Conservation (phyloP, 2,329 filamentous ascomycete genomes). For the Amylocarpus encephaloides region DNA sequence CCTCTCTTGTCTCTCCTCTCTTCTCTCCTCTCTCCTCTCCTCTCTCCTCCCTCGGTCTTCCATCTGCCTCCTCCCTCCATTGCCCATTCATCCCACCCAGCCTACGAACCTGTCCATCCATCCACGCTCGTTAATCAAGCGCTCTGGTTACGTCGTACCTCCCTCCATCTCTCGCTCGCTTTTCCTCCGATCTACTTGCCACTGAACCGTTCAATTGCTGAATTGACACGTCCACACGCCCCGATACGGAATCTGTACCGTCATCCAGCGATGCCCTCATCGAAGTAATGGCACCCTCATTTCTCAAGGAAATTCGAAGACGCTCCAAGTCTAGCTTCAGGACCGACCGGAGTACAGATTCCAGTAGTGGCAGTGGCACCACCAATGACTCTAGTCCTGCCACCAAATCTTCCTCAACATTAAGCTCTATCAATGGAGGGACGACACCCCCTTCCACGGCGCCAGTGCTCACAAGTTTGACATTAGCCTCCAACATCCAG, state of each 20-base stretch:
- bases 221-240: not conserved
- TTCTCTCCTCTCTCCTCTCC: not conserved
- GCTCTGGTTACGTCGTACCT: too few relatives aligned
- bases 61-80: not conserved
- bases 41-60: not conserved
- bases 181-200: too few relatives aligned
- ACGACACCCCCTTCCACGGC: slow-evolving; percentile 37
- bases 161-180: too few relatives aligned
- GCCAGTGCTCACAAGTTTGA: slow-evolving; percentile 25
- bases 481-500: slow-evolving; percentile 59
- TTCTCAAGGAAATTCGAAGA: slow-evolving; percentile 71
- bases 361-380: slow-evolving; percentile 47
- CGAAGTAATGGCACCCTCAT: slow-evolving; percentile 50
- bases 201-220: too few relatives aligned
- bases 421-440: slow-evolving; percentile 56
- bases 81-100: too few relatives aligned
- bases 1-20: too few relatives aligned
- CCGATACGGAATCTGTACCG: not conserved
- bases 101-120: too few relatives aligned
- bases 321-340: slow-evolving; percentile 71
- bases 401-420: slow-evolving; percentile 52
- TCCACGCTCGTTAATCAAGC: too few relatives aligned
- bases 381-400: slow-evolving; percentile 42
- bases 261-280: not conserved
- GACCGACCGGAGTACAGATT: slow-evolving; percentile 55